These are phyloP conservation scores for Thielaviopsis euricoi DNA, from an alignment of 2,329 filamentous ascomycete genomes.

Conservation along the genomic window DNA sequence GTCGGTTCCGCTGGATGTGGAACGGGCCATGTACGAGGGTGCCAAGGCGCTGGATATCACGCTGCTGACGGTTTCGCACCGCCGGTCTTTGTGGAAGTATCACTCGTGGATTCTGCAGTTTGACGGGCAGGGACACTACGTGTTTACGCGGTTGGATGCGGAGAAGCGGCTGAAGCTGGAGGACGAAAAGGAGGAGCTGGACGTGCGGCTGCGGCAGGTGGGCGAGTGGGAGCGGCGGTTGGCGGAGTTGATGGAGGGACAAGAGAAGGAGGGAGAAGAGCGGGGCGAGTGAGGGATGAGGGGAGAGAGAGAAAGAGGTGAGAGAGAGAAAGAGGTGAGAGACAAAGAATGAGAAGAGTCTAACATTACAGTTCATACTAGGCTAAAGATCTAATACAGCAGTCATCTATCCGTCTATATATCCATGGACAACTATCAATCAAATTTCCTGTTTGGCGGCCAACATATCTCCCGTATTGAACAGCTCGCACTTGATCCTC, in stretches of 20 bases:
- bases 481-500: constrained; percentile 51
- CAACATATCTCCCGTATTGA: constrained; percentile 36
- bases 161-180: constrained; percentile 72
- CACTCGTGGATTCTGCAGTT: constrained; percentile 91
- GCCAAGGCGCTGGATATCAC: constrained; percentile 85
- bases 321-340: too few relatives aligned
- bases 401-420: too few relatives aligned
- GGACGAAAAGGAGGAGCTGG: constrained; percentile 91
- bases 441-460: constrained; percentile 5
- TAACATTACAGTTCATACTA: too few relatives aligned
- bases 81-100: constrained; percentile 89
- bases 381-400: not conserved
- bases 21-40: constrained; percentile 92
- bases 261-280: too few relatives aligned
- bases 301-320: too few relatives aligned
- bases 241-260: constrained; percentile 46
- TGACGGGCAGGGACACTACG: constrained; percentile 79
- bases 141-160: constrained; percentile 81
- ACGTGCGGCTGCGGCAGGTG: constrained; percentile 67
- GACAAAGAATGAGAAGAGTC: too few relatives aligned
- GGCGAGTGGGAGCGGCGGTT: constrained; percentile 78
- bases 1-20: constrained; percentile 85
- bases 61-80: constrained; percentile 89
- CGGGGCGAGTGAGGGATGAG: too few relatives aligned
- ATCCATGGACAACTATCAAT: too few relatives aligned